phyloP scores from a whole-genome alignment of 306 rosid species.

The Abrus pulchellus region DNA sequence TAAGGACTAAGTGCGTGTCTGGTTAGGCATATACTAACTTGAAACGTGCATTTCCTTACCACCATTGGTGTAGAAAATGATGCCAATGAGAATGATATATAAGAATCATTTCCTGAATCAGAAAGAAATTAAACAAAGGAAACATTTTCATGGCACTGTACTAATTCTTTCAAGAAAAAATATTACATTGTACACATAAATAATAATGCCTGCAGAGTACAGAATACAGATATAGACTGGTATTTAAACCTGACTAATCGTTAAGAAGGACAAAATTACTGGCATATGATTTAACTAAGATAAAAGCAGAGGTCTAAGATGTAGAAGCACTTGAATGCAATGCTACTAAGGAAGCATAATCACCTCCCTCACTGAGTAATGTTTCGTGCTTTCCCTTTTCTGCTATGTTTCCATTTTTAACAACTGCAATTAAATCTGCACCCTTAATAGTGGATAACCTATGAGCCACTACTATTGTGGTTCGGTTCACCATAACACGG shows the following conservation, averaged over 20 bases:
- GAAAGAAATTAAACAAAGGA: not conserved
- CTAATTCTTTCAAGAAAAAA: not conserved
- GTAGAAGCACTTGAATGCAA: slow-evolving; percentile 50
- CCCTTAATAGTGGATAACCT: slow-evolving; percentile 67
- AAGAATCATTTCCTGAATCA: slow-evolving; percentile 12
- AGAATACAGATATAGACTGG: not conserved
- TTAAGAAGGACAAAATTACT: slow-evolving; percentile 7
- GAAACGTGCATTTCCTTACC: too few species aligned
- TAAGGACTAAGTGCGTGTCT: slow-evolving; percentile 6
- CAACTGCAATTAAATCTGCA: slow-evolving; percentile 73
- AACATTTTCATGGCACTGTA: not conserved
- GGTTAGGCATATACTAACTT: not conserved
- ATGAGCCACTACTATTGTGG: slow-evolving; percentile 79
- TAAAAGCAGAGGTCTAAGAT: slow-evolving; percentile 24
- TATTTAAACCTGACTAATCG: slow-evolving; percentile 1
- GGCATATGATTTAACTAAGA: not conserved
- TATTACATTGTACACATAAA: slow-evolving; percentile 12
- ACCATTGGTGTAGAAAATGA: not conserved
- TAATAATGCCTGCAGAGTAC: not conserved
- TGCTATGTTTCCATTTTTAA: slow-evolving; percentile 68
- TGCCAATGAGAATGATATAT: not conserved
- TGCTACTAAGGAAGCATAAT: slow-evolving; percentile 62
- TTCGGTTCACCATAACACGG: slow-evolving; percentile 63
- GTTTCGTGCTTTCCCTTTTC: slow-evolving; percentile 64
- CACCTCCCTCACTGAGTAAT: slow-evolving; percentile 53